phyloP scores from a whole-genome alignment of 2,329 filamentous ascomycete genomes.

The Xylariaceae sp. region DNA sequence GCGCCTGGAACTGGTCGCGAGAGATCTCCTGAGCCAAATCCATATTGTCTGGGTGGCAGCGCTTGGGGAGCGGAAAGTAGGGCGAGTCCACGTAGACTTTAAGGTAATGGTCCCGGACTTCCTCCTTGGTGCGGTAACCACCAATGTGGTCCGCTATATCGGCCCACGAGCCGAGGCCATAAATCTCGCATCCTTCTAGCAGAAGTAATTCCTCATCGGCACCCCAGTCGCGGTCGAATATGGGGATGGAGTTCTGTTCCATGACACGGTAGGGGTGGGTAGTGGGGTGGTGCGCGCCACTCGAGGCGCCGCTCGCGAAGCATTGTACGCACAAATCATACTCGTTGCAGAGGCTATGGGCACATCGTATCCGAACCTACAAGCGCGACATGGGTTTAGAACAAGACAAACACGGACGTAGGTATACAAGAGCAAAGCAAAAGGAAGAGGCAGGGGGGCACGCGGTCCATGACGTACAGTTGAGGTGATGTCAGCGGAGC shows the following conservation, averaged over 20 bases:
- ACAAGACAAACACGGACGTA: no score
- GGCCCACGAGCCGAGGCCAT: constrained; percentile 93
- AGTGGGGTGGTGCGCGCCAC: constrained; percentile 78
- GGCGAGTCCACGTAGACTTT: constrained; percentile 78
- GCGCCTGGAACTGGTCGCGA: constrained; percentile 84
- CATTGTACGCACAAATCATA: constrained; percentile 97
- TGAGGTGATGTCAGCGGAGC: constrained; percentile 92
- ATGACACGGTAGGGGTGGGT: constrained; percentile 90
- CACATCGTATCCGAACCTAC: constrained; percentile 91
- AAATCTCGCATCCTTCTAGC: constrained; percentile 90
- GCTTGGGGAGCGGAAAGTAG: constrained; percentile 78
- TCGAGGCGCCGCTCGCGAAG: constrained; percentile 75
- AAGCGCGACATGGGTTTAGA: background rate
- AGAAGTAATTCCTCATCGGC: constrained; percentile 94
- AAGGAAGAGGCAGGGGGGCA: background rate
- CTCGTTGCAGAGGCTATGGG: constrained; percentile 74
- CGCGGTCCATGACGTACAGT: constrained; percentile 58
- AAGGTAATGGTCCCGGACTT: constrained; percentile 92
- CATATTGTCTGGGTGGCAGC: constrained; percentile 77
- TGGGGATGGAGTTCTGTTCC: constrained; percentile 96
- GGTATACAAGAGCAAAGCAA: background rate
- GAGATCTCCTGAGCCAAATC: constrained; percentile 73
- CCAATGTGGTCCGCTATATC: constrained; percentile 98
- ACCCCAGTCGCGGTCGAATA: constrained; percentile 92
- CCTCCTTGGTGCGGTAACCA: constrained; percentile 88